These are phyloP conservation scores for Friedmanniomyces endolithicus DNA, from an alignment of 495 filamentous ascomycete genomes.

Conservation along the genomic window DNA sequence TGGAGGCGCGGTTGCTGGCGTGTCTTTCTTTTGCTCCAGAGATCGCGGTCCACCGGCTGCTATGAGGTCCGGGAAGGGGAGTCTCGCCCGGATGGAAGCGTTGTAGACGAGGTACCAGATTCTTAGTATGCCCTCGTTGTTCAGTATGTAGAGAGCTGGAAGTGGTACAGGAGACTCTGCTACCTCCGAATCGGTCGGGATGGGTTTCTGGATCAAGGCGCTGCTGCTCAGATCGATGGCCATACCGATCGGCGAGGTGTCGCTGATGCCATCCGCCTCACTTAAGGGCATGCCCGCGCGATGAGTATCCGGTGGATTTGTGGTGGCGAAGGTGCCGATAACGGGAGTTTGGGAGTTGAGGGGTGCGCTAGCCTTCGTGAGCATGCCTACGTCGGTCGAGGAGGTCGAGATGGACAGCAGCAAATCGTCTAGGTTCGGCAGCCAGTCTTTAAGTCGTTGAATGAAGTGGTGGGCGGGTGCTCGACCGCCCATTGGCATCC, in stretches of 20 bases:
- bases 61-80: slow-evolving; percentile 57
- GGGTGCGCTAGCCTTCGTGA: slow-evolving; percentile 57
- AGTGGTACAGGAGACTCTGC: slow-evolving; percentile 66
- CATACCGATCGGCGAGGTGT: slow-evolving; percentile 70
- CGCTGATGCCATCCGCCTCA: slow-evolving; percentile 47
- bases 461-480: slow-evolving; percentile 63
- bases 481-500: slow-evolving; percentile 54
- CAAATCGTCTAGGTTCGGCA: slow-evolving; percentile 63
- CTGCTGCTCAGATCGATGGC: slow-evolving; percentile 70
- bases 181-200: slow-evolving; percentile 58
- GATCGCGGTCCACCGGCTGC: slow-evolving; percentile 30
- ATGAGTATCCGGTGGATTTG: slow-evolving; percentile 55
- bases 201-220: slow-evolving; percentile 65
- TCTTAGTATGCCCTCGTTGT: slow-evolving; percentile 72
- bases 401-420: slow-evolving; percentile 74
- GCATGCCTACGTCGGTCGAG: slow-evolving; percentile 60
- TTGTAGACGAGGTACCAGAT: slow-evolving; percentile 88
- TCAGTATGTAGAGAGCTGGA: slow-evolving; percentile 77
- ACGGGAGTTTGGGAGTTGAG: slow-evolving; percentile 48
- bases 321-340: slow-evolving; percentile 56
- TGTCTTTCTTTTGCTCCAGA: slow-evolving; percentile 12
- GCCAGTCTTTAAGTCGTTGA: slow-evolving; percentile 60
- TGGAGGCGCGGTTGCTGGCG: background rate
- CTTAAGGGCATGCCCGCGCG: slow-evolving; percentile 55
- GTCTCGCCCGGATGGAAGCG: slow-evolving; percentile 63